Conservation (phyloP, 768 basidiomycete species). For the Pleurotus eryngii region DNA sequence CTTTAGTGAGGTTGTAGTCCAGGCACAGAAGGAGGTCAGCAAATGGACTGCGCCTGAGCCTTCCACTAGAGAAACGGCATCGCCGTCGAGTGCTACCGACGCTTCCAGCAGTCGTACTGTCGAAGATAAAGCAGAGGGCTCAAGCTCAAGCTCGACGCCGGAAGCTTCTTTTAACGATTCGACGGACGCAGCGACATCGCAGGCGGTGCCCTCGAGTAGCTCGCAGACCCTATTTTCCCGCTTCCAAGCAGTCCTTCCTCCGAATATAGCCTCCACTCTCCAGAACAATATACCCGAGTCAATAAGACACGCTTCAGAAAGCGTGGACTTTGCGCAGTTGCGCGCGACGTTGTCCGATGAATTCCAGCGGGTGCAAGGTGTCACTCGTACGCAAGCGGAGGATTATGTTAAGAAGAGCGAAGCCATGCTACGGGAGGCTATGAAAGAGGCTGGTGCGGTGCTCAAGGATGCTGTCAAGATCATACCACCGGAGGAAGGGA, state of each 20-base stretch:
- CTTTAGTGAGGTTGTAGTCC: slow-evolving; percentile 65
- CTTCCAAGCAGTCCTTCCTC: slow-evolving; percentile 71
- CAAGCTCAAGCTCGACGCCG: slow-evolving; percentile 10
- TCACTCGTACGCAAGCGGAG: slow-evolving; percentile 74
- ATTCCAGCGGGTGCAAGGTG: slow-evolving; percentile 72
- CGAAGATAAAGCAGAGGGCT: slow-evolving; percentile 2
- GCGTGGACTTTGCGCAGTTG: slow-evolving; percentile 67
- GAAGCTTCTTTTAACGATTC: slow-evolving; percentile 1
- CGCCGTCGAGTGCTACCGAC: slow-evolving; percentile 17
- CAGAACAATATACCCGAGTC: slow-evolving; percentile 68
- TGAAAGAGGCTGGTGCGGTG: slow-evolving; percentile 79
- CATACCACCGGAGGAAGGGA: slow-evolving; percentile 69
- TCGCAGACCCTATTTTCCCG: slow-evolving; percentile 58
- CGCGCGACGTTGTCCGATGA: slow-evolving; percentile 61
- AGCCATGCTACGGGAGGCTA: slow-evolving; percentile 57
- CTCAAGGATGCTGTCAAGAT: slow-evolving; percentile 90
- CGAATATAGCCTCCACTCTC: slow-evolving; percentile 65
- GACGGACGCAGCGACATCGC: slow-evolving; percentile 19
- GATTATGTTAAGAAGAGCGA: slow-evolving; percentile 82
- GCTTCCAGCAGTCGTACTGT: background rate
- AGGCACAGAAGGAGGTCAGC: slow-evolving; percentile 75
- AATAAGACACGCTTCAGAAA: slow-evolving; percentile 56
- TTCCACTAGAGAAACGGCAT: slow-evolving; percentile 13
- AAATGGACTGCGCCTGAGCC: slow-evolving; percentile 42
- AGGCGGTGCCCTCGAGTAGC: slow-evolving; percentile 16